Evolutionary conservation across 306 rosid species (phyloP), one percentile per base, ranked within the genome.

Genomic region (Trifolium subterraneum): DNA sequence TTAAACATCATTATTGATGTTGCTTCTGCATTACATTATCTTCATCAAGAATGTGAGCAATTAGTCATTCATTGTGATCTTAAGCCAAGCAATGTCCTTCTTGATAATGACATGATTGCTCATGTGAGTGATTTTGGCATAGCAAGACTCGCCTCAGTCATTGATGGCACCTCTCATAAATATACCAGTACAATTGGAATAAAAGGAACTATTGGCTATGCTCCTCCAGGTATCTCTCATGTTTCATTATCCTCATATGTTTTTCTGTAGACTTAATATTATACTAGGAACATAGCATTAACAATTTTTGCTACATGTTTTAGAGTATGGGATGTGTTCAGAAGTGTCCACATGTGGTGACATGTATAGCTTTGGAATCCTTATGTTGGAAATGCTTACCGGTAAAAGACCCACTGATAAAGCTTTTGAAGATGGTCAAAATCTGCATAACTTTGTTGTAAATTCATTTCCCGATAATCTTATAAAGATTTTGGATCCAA

Each of bases 121-220:
- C 67, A 41, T 4, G 73, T 76, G 9, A 55, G 80, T 55, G 68
- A 76, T 55, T 76, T 76, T 19, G 74, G 80, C 3, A 45, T 55
- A 13, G 80, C 63, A 31, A 68, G 20, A 51, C 18, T 76, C 3
- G 61, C 67, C 27, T 67, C 50, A n/a, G 0, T 12, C 51, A 20
- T 39, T 38, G 29, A 20, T 7, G 65, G 39, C 5, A 36, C 1
- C 25, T 22, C 25, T 22, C 25, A 22, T 1, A 22, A 22, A 2
- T 1, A 61, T 22, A 62, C 58, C 19, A 77, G 68, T 54, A 72
- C 71, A 8, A 35, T 27, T 47, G 80, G 78, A 41, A 6, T 82
- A 8, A 82, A 64, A 9, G 83, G 86, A 7, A 65, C 64, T 0
- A 16, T 78, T 36, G 86, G 78, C 15, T 78, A 74, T 35, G 56